Base-by-base conservation (phyloP, 352 stramenopile genomes). In the Pythium oligandrum region DNA sequence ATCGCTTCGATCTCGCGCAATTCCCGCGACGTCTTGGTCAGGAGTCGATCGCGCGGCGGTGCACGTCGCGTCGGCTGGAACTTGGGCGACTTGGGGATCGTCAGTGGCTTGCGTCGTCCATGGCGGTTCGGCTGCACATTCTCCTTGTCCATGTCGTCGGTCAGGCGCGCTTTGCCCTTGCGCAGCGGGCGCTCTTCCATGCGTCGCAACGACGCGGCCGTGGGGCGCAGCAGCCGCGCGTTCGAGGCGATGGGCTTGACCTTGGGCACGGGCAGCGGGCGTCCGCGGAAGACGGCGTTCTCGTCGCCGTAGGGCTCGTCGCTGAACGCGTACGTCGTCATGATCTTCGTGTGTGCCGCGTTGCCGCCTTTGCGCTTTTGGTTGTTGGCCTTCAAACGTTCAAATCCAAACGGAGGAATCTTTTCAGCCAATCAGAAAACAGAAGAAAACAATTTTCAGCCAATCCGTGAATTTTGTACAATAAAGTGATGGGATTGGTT, bases 21-120 rank as follows among this genome's bases (percentile, higher is more conserved):
- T 54, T 90, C 80, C 44, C 78, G 73, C n/a, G 80, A 88, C 48
- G 80, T 90, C 50, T 65, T 66, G 30, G 77, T 90, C 33, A 90
- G 62, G 64, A 73, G 69, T 17, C 66, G 64, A 4, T 70, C 72
- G 40, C 61, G 57, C 11, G 74, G 48, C 3, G 47, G 50, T 34
- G 6, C 11, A 47, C 52, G 70, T 79, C 66, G 39, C 12, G 62
- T 44, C n/a, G 52, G 46, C 33, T 72, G 67, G 45, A 90, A 80
- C 55, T 90, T 87, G 33, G 80, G 80, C 43, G 75, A 87, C 58
- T 78, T 62, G 6, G 80, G 80, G 44, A 90, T 78, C 43, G 80
- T 90, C 31, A 90, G 64, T 4, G 68, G 71, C 1, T 48, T 43
- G 6, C 17, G 35, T 7, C 53, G 52, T 6, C 36, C 38, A n/a